A percentile compares a stretch with the other conserved stretches of the same genome.
These are phyloP conservation scores for Escovopsis sp. DNA, from an alignment of 2,329 filamentous ascomycete species.

Conservation along the genomic window DNA sequence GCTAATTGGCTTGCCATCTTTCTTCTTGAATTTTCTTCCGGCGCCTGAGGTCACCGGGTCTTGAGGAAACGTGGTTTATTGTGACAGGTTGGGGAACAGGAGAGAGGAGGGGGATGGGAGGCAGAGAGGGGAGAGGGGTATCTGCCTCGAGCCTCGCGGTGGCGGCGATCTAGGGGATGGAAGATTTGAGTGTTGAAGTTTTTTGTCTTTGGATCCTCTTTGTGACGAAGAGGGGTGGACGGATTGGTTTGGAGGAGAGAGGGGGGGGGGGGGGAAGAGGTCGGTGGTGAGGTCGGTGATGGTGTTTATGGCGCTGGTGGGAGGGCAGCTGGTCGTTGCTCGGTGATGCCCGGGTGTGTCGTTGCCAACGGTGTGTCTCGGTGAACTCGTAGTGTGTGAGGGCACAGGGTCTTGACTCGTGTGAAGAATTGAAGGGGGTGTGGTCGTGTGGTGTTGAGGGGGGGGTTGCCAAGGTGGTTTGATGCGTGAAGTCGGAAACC, in stretches of 20 bases:
- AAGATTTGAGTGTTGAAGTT: background rate
- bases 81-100: conserved; percentile 11
- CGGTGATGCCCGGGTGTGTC: background rate
- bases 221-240: background rate
- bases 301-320: no score
- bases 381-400: conserved; percentile 2
- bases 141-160: no score
- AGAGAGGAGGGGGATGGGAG: background rate
- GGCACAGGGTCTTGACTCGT: conserved; percentile 4
- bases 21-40: conserved; percentile 12
- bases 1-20: conserved; percentile 31
- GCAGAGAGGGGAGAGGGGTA: no score
- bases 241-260: background rate
- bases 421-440: background rate
- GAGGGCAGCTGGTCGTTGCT: conserved; percentile 1
- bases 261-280: background rate
- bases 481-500: conserved; percentile 1
- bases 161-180: background rate
- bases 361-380: background rate
- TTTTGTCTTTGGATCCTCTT: conserved; percentile 2
- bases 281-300: background rate
- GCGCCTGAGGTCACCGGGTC: conserved; percentile 12
- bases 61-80: conserved; percentile 7
- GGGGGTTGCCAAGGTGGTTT: conserved; percentile 2
- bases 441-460: conserved; percentile 1